phyloP scores from a whole-genome alignment of 2,329 filamentous ascomycete genomes.

The Colletotrichum agaves region DNA sequence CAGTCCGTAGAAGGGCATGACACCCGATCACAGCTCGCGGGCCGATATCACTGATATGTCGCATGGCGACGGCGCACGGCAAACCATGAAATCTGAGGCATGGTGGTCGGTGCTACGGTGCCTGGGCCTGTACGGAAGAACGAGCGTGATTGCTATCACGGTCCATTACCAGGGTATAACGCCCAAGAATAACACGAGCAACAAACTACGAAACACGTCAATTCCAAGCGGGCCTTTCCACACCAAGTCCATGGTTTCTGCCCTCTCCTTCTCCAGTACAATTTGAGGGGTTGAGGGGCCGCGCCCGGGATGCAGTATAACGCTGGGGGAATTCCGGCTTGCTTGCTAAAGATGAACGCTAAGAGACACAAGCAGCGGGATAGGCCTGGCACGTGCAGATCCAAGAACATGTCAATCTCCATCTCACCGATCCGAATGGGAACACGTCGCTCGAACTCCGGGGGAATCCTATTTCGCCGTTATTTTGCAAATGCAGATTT shows the following conservation, averaged over 20 bases:
- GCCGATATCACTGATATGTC: slow-evolving; percentile 14
- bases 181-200: background rate
- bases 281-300: slow-evolving; percentile 22
- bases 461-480: background rate
- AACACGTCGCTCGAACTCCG: slow-evolving; percentile 5
- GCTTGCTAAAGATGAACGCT: slow-evolving; percentile 21
- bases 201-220: slow-evolving; percentile 16
- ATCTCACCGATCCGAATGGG: background rate
- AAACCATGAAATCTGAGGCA: background rate
- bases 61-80: slow-evolving; percentile 25
- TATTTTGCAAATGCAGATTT: slow-evolving; percentile 23
- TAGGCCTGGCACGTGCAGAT: slow-evolving; percentile 16
- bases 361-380: slow-evolving; percentile 11
- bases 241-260: slow-evolving; percentile 11
- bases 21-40: background rate
- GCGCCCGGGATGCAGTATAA: slow-evolving; percentile 22
- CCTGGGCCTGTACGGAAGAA: background rate
- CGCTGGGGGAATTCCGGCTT: slow-evolving; percentile 21
- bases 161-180: background rate
- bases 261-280: slow-evolving; percentile 28
- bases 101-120: background rate
- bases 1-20: slow-evolving; percentile 1
- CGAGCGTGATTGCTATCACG: slow-evolving; percentile 17
- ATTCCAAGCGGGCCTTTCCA: slow-evolving; percentile 3
- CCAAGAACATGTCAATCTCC: slow-evolving; percentile 15